Base-by-base conservation (phyloP, 2,329 filamentous ascomycete genomes). In the Paradendryphiella salina region DNA sequence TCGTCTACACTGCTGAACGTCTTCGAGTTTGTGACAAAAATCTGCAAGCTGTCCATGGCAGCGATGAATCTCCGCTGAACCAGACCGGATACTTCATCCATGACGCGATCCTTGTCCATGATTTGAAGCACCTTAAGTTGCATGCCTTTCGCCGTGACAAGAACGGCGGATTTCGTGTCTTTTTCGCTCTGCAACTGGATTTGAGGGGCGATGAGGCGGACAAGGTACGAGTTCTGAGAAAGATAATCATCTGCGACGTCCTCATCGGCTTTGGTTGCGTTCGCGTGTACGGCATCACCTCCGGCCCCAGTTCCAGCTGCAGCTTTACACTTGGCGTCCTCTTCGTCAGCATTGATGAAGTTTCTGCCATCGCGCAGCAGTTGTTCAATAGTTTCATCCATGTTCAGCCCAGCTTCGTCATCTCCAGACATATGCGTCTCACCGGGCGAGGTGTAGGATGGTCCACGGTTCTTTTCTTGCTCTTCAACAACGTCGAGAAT, bases 141-240 rank as follows among this genome's bases (percentile, higher is more conserved):
- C 91, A 99, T 99, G 45, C 92, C 90, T 74, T 97, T 97, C 21
- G 92, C 91, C 3, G 93, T 94, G 38, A 97, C 86, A n/a, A 99
- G 80, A 4, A 96, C 88, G n/a, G 95, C 94, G 50, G 96, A 89
- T 73, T 96, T 96, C 55, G 87, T 88, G 73, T 99, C 97, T 80
- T 96, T 97, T 69, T 99, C 94, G 71, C 94, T 97, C 70, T 99
- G 93, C 36, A 99, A 81, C 71, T 99, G 94, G 52, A 99, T 96
- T 71, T 99, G 94, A 11, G 94, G 94, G 5, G 93, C 94, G 64
- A 99, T 96, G 33, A 99, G 82, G 31, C 92, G 89, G 56, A 99
- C 84, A 66, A 97, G 90, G 72, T 96, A 99, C 61, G 88, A 93
- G 70, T 94, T 96, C 66, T 96, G 90, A 0, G 94, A 85, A 10